Evolutionary conservation across 768 basidiomycete genomes (phyloP), one percentile per base, ranked within the genome.

Genomic region (Suillus fuscotomentosus): DNA sequence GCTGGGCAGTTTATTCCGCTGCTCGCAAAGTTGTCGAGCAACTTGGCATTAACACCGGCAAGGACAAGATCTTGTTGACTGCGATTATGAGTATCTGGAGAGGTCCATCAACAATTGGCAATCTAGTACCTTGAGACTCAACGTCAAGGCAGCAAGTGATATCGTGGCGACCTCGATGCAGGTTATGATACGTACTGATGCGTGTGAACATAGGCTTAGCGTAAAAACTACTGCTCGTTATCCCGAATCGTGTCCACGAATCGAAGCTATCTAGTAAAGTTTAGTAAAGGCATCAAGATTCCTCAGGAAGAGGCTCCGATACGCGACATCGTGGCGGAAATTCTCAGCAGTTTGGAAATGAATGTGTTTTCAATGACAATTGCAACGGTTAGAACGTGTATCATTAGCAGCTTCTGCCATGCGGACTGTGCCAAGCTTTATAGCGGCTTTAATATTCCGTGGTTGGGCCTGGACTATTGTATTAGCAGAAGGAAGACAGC

Each of bases 261-360:
- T 31, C 10, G 5, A 53, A 27, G 31, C 5, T 5, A 34, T 20
- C 17, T 31, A 34, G 53, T 54, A 54, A 54, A 54, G 11, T 27
- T 3, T 27, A 27, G 27, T 27, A 27, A 27, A 27, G 27, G 27
- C 9, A 53, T 53, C 70, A 78, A 67, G 73, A 71, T 38, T 41
- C 24, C 24, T 27, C 67, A 72, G 61, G 64, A 66, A 15, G 77
- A 77, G 50, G 81, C 82, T 76, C 78, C 75, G 10, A 54, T 54
- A 54, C 53, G 10, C 69, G 69, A 70, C n/a, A 65, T 73, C 43
- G 77, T 84, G 5, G 67, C 68, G 20, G 75, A 76, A 45, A 83
- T 80, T 66, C 71, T 84, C 39, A 67, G 84, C 4, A 77, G 9
- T 54, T 34, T 20, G 3, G 53, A 54, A 34, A 53, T 56, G 36